Evolutionary conservation across 2,329 filamentous ascomycete genomes (phyloP).

Genomic region (Colletotrichum siamense): DNA sequence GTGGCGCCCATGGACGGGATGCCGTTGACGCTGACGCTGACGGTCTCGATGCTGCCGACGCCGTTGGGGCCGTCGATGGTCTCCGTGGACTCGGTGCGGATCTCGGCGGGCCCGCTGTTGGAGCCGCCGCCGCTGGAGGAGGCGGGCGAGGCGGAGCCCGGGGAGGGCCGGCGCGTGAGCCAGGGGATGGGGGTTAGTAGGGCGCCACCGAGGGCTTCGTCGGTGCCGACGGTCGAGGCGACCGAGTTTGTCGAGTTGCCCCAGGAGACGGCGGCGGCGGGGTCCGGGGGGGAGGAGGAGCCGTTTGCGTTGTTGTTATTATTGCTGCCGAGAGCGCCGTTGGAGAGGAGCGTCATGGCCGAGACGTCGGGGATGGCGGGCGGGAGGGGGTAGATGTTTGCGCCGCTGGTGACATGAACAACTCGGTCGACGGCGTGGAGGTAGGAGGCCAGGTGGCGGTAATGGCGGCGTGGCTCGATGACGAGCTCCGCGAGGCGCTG

Average conservation of each 20-base stretch:
- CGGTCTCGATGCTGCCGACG: constrained; percentile 79
- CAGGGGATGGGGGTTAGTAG: constrained; percentile 94
- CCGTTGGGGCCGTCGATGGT: constrained; percentile 84
- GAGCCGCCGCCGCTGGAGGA: constrained; percentile 4
- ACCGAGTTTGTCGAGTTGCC: constrained; percentile 49
- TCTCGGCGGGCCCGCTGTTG: constrained; percentile 44
- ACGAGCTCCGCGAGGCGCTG: constrained; percentile 91
- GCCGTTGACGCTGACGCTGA: constrained; percentile 77
- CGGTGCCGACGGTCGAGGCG: constrained; percentile 68
- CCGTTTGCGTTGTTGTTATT: not conserved
- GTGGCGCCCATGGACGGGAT: constrained; percentile 57
- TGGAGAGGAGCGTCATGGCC: constrained; percentile 58
- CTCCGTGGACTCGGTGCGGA: constrained; percentile 77
- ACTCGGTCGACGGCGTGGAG: constrained; percentile 91
- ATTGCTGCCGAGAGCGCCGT: constrained; percentile 60
- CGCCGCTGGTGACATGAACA: constrained; percentile 84
- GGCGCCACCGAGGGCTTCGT: constrained; percentile 89
- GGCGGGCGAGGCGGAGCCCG: constrained; percentile 22
- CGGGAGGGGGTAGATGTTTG: constrained; percentile 83
- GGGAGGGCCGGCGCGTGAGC: constrained; percentile 56
- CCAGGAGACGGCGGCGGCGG: constrained; percentile 48
- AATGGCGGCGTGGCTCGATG: constrained; percentile 77
- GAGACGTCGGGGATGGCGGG: constrained; percentile 66
- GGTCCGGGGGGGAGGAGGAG: constrained; percentile 27
- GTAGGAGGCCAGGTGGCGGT: constrained; percentile 82